A percentile compares a stretch with the other conserved stretches of the same genome.
These are phyloP conservation scores for Eucommia ulmoides DNA, from an alignment of 257 asterid genomes.

Conservation along the genomic window DNA sequence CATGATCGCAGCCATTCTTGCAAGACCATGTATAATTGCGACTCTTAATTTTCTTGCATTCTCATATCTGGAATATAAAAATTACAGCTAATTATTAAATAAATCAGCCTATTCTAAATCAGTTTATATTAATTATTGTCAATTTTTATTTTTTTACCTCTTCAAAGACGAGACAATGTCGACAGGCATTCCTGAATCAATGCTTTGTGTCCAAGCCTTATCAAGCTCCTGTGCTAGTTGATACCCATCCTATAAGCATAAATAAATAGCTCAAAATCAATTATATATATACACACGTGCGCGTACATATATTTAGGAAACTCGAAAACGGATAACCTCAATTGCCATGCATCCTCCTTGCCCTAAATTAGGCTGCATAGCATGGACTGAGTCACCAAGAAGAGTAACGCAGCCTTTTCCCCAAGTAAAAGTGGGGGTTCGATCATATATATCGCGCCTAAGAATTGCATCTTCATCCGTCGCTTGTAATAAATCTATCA, in stretches of 20 bases:
- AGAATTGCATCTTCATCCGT: slow-evolving; percentile 89
- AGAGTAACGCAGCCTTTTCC: slow-evolving; percentile 91
- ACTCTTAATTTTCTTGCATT: slow-evolving; percentile 71
- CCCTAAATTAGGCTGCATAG: slow-evolving; percentile 99
- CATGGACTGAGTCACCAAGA: slow-evolving; percentile 97
- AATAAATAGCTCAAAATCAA: too few species aligned
- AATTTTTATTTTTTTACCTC: slow-evolving; percentile 21
- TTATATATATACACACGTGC: neutral
- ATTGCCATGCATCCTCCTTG: slow-evolving; percentile 99
- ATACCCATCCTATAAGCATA: slow-evolving; percentile 67
- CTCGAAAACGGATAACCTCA: slow-evolving; percentile 79
- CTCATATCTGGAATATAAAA: slow-evolving; percentile 50
- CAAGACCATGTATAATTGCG: slow-evolving; percentile 85
- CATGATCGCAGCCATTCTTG: slow-evolving; percentile 98
- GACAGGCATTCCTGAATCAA: slow-evolving; percentile 32
- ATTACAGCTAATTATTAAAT: too few species aligned
- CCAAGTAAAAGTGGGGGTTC: slow-evolving; percentile 62
- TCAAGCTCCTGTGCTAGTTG: slow-evolving; percentile 87
- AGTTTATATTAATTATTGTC: too few species aligned
- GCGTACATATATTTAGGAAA: too few species aligned
- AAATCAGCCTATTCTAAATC: too few species aligned
- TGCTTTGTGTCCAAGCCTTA: slow-evolving; percentile 41
- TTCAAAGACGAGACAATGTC: slow-evolving; percentile 55
- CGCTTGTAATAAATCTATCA: slow-evolving; percentile 59
- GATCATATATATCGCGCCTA: slow-evolving; percentile 90